phyloP scores from a whole-genome alignment of 2,329 filamentous ascomycete species.

The Arthrobotrys musiformis region DNA sequence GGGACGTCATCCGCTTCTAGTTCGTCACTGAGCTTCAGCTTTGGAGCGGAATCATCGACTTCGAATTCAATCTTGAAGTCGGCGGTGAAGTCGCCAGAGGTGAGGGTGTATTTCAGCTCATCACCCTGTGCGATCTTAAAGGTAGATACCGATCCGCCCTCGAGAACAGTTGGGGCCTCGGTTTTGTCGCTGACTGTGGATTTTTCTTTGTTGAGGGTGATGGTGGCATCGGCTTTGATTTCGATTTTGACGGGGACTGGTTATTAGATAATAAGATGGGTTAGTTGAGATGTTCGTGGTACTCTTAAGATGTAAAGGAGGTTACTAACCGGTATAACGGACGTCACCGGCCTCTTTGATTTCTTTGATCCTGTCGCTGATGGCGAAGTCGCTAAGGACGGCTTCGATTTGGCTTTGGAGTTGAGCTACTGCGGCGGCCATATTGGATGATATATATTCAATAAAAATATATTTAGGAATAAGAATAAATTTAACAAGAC shows the following conservation, averaged over 20 bases:
- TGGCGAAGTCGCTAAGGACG: slow-evolving; percentile 23
- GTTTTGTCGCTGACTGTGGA: neutral
- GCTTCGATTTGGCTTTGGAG: slow-evolving; percentile 25
- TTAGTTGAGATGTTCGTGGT: neutral
- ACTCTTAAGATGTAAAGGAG: neutral
- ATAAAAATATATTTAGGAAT: neutral
- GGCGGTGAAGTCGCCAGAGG: slow-evolving; percentile 26
- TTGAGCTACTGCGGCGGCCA: slow-evolving; percentile 6
- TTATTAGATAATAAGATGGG: neutral
- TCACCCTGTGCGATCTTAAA: slow-evolving; percentile 32
- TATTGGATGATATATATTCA: slow-evolving; percentile 9
- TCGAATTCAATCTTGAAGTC: slow-evolving; percentile 45
- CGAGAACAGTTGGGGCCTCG: slow-evolving; percentile 1
- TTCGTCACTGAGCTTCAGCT: slow-evolving; percentile 51
- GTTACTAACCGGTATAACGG: slow-evolving; percentile 12
- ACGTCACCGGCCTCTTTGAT: slow-evolving; percentile 14
- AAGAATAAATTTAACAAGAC: neutral
- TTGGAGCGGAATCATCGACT: slow-evolving; percentile 30
- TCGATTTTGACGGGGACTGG: slow-evolving; percentile 18
- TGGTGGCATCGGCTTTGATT: slow-evolving; percentile 15
- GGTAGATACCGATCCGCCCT: neutral
- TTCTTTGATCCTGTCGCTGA: slow-evolving; percentile 16
- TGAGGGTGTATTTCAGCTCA: slow-evolving; percentile 42
- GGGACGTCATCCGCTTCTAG: slow-evolving; percentile 34
- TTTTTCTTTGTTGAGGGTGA: slow-evolving; percentile 24